Percentiles rank a stretch among this genome's conserved stretches.
Conservation (phyloP, 2,329 filamentous ascomycete genomes). For the Colletotrichum simmondsii region DNA sequence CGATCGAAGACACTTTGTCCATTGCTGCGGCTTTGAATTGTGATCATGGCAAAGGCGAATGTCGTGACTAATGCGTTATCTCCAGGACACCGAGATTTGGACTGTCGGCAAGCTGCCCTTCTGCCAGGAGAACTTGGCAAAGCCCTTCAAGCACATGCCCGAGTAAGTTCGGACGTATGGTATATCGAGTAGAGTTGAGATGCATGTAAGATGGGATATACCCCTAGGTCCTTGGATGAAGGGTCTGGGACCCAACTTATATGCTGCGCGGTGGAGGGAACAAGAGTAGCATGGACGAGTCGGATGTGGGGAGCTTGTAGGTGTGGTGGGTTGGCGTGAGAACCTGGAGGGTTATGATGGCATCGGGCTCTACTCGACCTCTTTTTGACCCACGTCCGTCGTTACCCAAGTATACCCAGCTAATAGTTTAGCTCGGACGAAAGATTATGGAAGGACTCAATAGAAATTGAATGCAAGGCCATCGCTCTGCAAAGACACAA, state of each 20-base stretch:
- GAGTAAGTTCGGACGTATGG: slow-evolving; percentile 49
- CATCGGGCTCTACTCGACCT: slow-evolving; percentile 1
- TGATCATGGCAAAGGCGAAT: neutral
- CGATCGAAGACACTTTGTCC: neutral
- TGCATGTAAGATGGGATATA: neutral
- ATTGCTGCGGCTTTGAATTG: neutral
- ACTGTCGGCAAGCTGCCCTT: slow-evolving; percentile 76
- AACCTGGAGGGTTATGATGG: slow-evolving; percentile 32
- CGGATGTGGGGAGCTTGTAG: slow-evolving; percentile 7
- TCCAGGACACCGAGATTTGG: slow-evolving; percentile 75
- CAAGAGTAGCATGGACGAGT: neutral
- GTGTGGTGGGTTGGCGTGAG: slow-evolving; percentile 25
- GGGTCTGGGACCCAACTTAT: slow-evolving; percentile 8
- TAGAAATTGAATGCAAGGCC: neutral
- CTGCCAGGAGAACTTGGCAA: slow-evolving; percentile 72
- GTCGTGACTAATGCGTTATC: neutral
- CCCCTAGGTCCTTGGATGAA: neutral
- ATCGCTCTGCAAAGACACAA: neutral
- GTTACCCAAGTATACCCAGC: neutral
- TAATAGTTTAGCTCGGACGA: neutral
- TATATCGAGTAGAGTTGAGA: neutral
- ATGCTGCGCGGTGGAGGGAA: neutral
- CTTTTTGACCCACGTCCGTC: slow-evolving; percentile 7
- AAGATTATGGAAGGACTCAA: neutral
- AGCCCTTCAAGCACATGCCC: slow-evolving; percentile 74